These are phyloP conservation scores for Nematodospora valgi DNA, from an alignment of 805 yeast genomes.

Conservation along the genomic window DNA sequence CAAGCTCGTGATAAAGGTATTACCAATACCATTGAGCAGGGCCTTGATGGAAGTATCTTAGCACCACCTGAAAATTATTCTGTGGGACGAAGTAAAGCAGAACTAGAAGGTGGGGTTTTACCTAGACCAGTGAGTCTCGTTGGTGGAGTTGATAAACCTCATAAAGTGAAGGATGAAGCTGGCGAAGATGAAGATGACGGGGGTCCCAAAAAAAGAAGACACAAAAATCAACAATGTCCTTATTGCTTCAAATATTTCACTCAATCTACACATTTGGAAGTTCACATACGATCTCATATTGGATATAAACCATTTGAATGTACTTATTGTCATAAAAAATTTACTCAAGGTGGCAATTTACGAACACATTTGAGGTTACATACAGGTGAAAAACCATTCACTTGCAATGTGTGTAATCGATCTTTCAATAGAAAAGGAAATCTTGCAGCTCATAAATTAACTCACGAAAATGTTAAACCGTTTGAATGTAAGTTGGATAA, in stretches of 20 bases:
- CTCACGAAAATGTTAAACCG: slow-evolving; percentile 79
- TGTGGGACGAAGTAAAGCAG: slow-evolving; percentile 7
- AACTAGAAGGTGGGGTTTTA: slow-evolving; percentile 39
- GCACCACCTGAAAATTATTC: slow-evolving; percentile 28
- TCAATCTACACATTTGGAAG: slow-evolving; percentile 89
- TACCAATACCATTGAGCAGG: slow-evolving; percentile 58
- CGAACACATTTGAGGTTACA: slow-evolving; percentile 82
- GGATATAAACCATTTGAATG: slow-evolving; percentile 85
- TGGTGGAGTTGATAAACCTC: slow-evolving; percentile 75
- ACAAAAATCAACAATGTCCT: slow-evolving; percentile 65
- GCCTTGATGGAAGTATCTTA: slow-evolving; percentile 66
- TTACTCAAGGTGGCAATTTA: slow-evolving; percentile 88
- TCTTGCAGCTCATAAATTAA: slow-evolving; percentile 79
- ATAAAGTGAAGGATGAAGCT: slow-evolving; percentile 22
- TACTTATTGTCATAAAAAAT: slow-evolving; percentile 70
- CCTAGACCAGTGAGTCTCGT: slow-evolving; percentile 58
- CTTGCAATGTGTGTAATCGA: slow-evolving; percentile 72
- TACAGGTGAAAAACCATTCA: slow-evolving; percentile 89
- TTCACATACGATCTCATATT: slow-evolving; percentile 82
- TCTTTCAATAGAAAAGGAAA: slow-evolving; percentile 89
- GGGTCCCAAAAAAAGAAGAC: slow-evolving; percentile 17
- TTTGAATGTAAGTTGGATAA: slow-evolving; percentile 74
- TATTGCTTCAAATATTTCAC: slow-evolving; percentile 79
- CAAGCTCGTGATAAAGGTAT: slow-evolving; percentile 83
- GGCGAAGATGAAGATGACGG: slow-evolving; percentile 14